Base-by-base conservation (phyloP, 2,329 filamentous ascomycete genomes). In the Aspergillus novoparasiticus region DNA sequence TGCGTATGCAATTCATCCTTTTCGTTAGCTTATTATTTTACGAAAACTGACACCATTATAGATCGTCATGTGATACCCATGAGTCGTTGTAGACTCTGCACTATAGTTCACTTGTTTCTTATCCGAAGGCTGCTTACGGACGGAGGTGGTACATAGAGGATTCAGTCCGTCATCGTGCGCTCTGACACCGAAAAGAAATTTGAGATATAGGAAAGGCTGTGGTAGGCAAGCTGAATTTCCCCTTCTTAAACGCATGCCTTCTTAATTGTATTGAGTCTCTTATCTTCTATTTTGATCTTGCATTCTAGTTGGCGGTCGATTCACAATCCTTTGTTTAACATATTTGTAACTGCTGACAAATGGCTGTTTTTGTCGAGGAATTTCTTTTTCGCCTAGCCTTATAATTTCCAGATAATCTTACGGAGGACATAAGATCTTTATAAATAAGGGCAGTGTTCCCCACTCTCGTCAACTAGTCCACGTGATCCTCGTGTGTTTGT, bases 1-100 rank as follows among this genome's bases (percentile, higher is more conserved):
- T 99, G 94, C 83, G 94, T 97, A 87, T 82, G 86, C 82, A 26
- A 61, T 55, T 41, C 39, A 4, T 14, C 34, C 30, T 57, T 23
- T 11, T 12, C 50, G 16, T 41, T 21, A 26, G 19, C 3, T 30
- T 46, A 32, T 26, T 59, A 28, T 14, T 5, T 39, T 55, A 16
- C 34, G 6, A 16, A 36, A 43, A 43, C 70, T 71, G 59, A 71
- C 64, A 11, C 26, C 10, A 23, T 34, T 36, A 6, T 64, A 80
- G 78, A 72, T 79, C 70, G 71, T 80, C 66, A 80, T 79, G 77
- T 80, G 74, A 79, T 77, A 78, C 75, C 75, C 76, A 60, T 43
- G 48, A 60, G 41, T 57, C 43, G 57, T 60, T 60, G 57, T 57
- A 21, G 61, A 60, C 45, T 66, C 36, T 51, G 58, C 59, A 64